Evolutionary conservation across 2,329 filamentous ascomycete genomes (phyloP).

Genomic region (Arthrobotrys entomopaga): DNA sequence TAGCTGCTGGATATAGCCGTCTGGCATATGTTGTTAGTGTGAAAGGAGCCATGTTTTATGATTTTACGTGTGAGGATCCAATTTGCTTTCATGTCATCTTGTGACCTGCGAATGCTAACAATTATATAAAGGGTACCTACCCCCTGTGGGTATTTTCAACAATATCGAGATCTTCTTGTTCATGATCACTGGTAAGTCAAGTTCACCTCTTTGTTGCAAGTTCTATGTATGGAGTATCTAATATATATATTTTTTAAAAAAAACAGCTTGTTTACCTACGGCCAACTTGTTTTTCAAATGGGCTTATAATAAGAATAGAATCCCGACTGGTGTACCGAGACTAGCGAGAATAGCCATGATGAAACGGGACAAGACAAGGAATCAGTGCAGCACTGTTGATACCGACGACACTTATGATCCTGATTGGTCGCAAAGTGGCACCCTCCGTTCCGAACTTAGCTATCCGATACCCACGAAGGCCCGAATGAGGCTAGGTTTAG

Average conservation of each 20-base stretch:
- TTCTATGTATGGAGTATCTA: neutral
- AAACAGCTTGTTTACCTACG: constrained; percentile 45
- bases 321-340: constrained; percentile 15
- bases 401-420: constrained; percentile 42
- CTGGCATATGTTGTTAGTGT: constrained; percentile 29
- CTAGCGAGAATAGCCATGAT: constrained; percentile 21
- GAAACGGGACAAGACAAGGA: constrained; percentile 33
- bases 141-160: constrained; percentile 31
- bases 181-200: constrained; percentile 42
- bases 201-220: neutral
- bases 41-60: constrained; percentile 20
- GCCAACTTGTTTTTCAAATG: constrained; percentile 54
- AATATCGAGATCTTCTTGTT: constrained; percentile 45
- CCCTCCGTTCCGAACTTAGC: constrained; percentile 32
- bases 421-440: constrained; percentile 45
- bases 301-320: constrained; percentile 46
- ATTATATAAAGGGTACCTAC: constrained; percentile 28
- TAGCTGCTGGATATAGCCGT: constrained; percentile 35
- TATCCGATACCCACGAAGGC: neutral
- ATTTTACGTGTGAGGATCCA: constrained; percentile 37
- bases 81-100: neutral
- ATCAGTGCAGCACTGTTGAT: constrained; percentile 32
- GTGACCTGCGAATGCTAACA: constrained; percentile 12
- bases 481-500: too few relatives aligned
- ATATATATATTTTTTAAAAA: neutral